phyloP scores from a whole-genome alignment of 202 grass and related monocot genomes.

The Tripidium arundinaceum region DNA sequence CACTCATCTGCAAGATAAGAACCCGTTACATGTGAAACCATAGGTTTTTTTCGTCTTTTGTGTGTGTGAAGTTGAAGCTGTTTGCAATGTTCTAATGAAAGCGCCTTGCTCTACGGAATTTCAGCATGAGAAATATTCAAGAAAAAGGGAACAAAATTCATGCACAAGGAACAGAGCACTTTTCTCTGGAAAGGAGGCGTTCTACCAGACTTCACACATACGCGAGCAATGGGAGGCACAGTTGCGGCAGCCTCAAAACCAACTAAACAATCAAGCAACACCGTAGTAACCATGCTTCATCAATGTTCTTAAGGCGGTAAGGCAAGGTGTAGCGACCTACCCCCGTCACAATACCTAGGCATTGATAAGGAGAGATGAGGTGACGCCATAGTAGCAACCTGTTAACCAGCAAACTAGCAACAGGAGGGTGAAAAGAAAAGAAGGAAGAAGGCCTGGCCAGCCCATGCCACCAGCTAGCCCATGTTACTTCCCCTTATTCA shows the following conservation, averaged over 20 bases:
- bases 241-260: neutral
- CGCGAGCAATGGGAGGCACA: neutral
- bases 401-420: neutral
- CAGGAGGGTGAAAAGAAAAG: neutral
- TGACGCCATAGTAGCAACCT: neutral
- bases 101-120: neutral
- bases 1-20: slow-evolving; percentile 68
- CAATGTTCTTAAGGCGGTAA: neutral
- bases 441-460: neutral
- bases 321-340: neutral
- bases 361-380: neutral
- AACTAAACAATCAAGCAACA: neutral
- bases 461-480: neutral
- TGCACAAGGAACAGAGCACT: neutral
- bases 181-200: neutral
- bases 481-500: neutral
- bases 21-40: slow-evolving; percentile 1
- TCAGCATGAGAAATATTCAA: neutral
- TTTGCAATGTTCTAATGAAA: neutral
- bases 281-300: neutral
- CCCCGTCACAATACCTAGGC: neutral
- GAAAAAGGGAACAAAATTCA: neutral
- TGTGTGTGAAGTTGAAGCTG: neutral
- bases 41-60: neutral
- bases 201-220: neutral